These are phyloP conservation scores for Kazachstania kunashirensis DNA, from an alignment of 805 yeast species.

Conservation along the genomic window DNA sequence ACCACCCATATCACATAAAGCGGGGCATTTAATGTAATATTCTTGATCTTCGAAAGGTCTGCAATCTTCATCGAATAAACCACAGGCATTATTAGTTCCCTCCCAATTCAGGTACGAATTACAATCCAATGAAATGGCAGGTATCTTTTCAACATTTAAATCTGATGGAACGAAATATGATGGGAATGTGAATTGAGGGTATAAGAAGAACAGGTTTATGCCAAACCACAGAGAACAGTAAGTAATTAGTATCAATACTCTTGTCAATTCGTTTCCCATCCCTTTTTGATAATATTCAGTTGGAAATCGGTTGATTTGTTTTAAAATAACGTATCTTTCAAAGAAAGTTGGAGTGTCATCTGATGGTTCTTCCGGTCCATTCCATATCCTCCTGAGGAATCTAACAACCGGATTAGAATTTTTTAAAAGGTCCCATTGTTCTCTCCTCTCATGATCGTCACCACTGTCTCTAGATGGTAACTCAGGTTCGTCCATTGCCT, in stretches of 20 bases:
- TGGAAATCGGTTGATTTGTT: constrained; percentile 33
- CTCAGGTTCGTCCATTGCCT: no score
- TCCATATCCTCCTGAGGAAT: constrained; percentile 35
- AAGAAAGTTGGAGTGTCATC: constrained; percentile 40
- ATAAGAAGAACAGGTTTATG: constrained; percentile 30
- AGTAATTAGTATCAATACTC: constrained; percentile 25
- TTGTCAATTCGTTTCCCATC: constrained; percentile 24
- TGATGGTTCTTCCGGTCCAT: constrained; percentile 42
- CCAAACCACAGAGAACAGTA: constrained; percentile 43
- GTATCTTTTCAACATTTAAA: constrained; percentile 13
- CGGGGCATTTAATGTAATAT: constrained; percentile 70
- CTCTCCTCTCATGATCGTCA: constrained; percentile 2
- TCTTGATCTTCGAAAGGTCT: constrained; percentile 35
- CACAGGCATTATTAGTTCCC: constrained; percentile 72
- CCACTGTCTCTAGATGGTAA: no score
- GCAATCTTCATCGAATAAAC: constrained; percentile 58
- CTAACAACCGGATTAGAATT: constrained; percentile 11
- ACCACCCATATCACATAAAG: constrained; percentile 70
- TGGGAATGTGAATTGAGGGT: constrained; percentile 38
- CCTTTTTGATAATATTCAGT: constrained; percentile 22
- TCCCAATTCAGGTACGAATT: constrained; percentile 45
- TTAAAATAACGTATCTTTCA: not conserved
- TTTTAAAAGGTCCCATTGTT: constrained; percentile 17
- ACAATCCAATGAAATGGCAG: constrained; percentile 34
- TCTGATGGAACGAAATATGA: constrained; percentile 28